phyloP scores from a whole-genome alignment of 192 early-diverging fungal genomes.

The Coemansia sp. region DNA sequence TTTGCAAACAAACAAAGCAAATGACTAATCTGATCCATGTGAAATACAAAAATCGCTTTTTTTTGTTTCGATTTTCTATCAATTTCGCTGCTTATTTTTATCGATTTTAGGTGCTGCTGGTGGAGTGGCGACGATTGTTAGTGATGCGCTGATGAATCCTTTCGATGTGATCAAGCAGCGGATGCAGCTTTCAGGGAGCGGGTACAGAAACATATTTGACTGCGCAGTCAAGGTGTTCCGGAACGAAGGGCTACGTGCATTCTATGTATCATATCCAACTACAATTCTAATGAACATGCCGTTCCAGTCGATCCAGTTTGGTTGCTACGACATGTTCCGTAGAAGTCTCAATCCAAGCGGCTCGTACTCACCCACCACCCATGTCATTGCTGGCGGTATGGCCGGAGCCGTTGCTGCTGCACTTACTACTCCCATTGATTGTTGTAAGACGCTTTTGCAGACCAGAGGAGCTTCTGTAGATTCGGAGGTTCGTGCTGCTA shows the following conservation, averaged over 20 bases:
- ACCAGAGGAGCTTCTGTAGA: slow-evolving; percentile 82
- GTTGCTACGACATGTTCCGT: slow-evolving; percentile 87
- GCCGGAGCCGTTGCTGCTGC: slow-evolving; percentile 88
- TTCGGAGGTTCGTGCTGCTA: slow-evolving; percentile 66
- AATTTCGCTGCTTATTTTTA: background rate
- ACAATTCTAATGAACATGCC: slow-evolving; percentile 94
- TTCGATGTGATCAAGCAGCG: slow-evolving; percentile 98
- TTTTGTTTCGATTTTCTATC: background rate
- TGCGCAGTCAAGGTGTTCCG: slow-evolving; percentile 70
- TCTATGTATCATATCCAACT: slow-evolving; percentile 93
- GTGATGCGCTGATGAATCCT: slow-evolving; percentile 93
- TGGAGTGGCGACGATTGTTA: slow-evolving; percentile 82
- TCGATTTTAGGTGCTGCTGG: slow-evolving; percentile 71
- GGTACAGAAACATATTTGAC: slow-evolving; percentile 68
- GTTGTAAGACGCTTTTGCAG: slow-evolving; percentile 94
- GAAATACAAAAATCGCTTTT: background rate
- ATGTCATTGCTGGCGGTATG: slow-evolving; percentile 81
- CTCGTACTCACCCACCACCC: slow-evolving; percentile 82
- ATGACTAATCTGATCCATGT: background rate
- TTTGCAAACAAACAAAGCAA: background rate
- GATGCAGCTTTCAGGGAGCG: slow-evolving; percentile 84
- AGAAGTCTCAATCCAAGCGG: slow-evolving; percentile 80
- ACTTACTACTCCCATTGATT: slow-evolving; percentile 93
- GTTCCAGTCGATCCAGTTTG: slow-evolving; percentile 93
- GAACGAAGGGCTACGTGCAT: slow-evolving; percentile 79